Evolutionary conservation across 2,329 filamentous ascomycete genomes (phyloP).

Genomic region (Pseudodiploospora longispora): DNA sequence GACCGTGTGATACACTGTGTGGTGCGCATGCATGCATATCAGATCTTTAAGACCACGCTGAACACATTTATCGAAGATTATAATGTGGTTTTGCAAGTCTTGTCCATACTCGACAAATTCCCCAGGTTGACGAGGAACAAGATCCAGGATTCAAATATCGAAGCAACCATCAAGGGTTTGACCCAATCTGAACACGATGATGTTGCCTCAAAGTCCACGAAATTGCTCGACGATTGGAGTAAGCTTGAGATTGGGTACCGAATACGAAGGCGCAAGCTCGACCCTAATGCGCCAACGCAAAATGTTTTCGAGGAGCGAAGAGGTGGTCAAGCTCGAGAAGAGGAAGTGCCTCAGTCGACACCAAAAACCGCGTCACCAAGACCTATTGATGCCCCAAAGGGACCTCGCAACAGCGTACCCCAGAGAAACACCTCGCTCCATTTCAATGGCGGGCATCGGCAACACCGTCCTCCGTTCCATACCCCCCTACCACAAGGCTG

Average conservation of each 20-base stretch:
- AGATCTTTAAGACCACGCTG: slow-evolving; percentile 82
- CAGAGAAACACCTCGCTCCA: slow-evolving; percentile 47
- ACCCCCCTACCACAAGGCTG: slow-evolving; percentile 70
- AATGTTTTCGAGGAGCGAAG: slow-evolving; percentile 59
- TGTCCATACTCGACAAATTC: slow-evolving; percentile 82
- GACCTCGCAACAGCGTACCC: slow-evolving; percentile 51
- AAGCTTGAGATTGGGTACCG: slow-evolving; percentile 86
- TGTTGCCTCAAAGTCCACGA: slow-evolving; percentile 62
- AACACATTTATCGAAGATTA: slow-evolving; percentile 80
- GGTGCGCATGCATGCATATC: slow-evolving; percentile 94
- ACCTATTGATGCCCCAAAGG: slow-evolving; percentile 47
- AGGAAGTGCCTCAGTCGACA: slow-evolving; percentile 23
- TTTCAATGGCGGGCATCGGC: slow-evolving; percentile 29
- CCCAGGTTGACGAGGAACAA: slow-evolving; percentile 93
- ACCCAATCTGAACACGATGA: slow-evolving; percentile 61
- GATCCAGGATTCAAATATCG: slow-evolving; percentile 92
- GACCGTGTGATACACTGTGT: slow-evolving; percentile 82
- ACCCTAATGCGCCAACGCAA: slow-evolving; percentile 52
- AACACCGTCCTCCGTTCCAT: slow-evolving; percentile 47
- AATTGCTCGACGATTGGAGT: slow-evolving; percentile 76
- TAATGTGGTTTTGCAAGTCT: slow-evolving; percentile 81
- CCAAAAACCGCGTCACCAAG: slow-evolving; percentile 35
- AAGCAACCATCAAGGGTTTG: slow-evolving; percentile 66
- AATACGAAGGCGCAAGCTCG: slow-evolving; percentile 82
- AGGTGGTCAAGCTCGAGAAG: slow-evolving; percentile 32